Base-by-base conservation (phyloP, 495 filamentous ascomycete species). In the Aspergillus sclerotioniger region DNA sequence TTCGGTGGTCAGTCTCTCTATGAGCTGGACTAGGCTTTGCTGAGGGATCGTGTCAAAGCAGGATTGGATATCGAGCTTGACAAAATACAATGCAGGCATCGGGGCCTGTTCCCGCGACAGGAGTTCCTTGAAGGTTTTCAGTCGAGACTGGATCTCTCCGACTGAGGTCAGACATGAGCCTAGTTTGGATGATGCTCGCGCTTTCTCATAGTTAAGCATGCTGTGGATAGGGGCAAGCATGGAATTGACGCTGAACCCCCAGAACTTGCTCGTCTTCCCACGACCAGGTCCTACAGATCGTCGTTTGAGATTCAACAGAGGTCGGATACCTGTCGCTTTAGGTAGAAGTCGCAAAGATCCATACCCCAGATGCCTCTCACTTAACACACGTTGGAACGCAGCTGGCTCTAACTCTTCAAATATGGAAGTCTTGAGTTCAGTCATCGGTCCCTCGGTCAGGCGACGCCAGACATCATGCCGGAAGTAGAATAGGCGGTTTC, bases 1-100 rank as follows among this genome's bases (percentile, higher is more conserved):
- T 56, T 89, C 80, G 7, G 82, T 80, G 16, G 88, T 77, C 17
- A 96, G 76, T 2, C 74, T 71, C 16, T 82, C 71, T 47, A 95
- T 80, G 15, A 97, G 69, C 20, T 68, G 60, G 51, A 98, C 62
- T n/a, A 97, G 74, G 4, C 79, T 79, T 37, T 79, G 64, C 63
- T 98, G 95, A 0, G 94, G 94, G 47, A 98, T 96, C 0, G 90
- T 96, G 67, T 98, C 94, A 68, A 96, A 98, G 53, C 94, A 96
- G 8, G 91, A 83, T 68, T 91, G 80, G 28, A 97, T 91, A 69
- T 98, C 94, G 13, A 96, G 76, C 69, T 98, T 98, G 41, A 87
- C 92, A 63, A 98, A 96, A 67, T 88, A 96, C 8, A 91, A 65
- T 15, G 65, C 69, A 9, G 66, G 63, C 10, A 62, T 33, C 8